phyloP scores from a whole-genome alignment of 306 rosid species.

The Albizia julibrissin region DNA sequence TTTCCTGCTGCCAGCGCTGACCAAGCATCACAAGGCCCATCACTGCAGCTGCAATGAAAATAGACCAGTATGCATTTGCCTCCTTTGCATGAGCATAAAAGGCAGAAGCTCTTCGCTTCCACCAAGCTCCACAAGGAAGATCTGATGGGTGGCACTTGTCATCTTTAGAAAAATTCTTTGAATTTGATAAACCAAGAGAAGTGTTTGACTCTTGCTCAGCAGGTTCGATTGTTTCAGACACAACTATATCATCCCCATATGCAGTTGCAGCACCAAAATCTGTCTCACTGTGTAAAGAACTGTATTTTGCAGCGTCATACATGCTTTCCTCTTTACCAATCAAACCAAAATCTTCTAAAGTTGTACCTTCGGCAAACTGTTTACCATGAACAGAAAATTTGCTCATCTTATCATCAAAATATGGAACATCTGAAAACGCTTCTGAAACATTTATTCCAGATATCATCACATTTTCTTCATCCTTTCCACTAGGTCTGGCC shows the following conservation, averaged over 20 bases:
- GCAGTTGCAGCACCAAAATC: constrained; percentile 42
- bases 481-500: constrained; percentile 60
- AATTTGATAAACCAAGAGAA: constrained; percentile 45
- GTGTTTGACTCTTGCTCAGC: constrained; percentile 49
- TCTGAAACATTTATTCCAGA: constrained; percentile 60
- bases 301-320: constrained; percentile 51
- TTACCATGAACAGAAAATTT: constrained; percentile 52
- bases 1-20: constrained; percentile 90
- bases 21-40: constrained; percentile 82
- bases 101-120: constrained; percentile 91
- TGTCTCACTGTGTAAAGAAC: constrained; percentile 57
- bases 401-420: constrained; percentile 54
- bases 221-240: constrained; percentile 46
- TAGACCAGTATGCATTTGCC: constrained; percentile 84
- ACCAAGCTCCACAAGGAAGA: constrained; percentile 96
- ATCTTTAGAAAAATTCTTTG: constrained; percentile 48
- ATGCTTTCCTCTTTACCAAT: constrained; percentile 55
- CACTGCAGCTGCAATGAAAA: constrained; percentile 88
- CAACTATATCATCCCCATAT: constrained; percentile 49
- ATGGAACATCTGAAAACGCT: constrained; percentile 61
- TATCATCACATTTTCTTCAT: constrained; percentile 53
- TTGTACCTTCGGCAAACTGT: constrained; percentile 68
- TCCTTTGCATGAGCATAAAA: constrained; percentile 89
- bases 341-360: constrained; percentile 56
- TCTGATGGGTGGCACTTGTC: constrained; percentile 41